Evolutionary conservation across 169 alveolate species (phyloP), one percentile per base, ranked within the genome.

Genomic region (Babesia gibsoni): DNA sequence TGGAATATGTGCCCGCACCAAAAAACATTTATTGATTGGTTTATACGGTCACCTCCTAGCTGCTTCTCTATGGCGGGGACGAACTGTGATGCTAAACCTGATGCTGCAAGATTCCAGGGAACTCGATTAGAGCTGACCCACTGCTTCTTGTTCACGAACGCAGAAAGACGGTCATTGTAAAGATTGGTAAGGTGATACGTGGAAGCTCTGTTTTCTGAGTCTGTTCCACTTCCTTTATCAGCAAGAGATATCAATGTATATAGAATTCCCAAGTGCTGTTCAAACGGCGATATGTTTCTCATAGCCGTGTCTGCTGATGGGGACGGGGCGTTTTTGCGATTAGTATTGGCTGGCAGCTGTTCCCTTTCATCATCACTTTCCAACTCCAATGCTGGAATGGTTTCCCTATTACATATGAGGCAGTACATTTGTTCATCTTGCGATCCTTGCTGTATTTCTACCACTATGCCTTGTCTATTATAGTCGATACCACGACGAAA

Each of bases 1-100:
- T 74, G 77, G 64, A 74, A 74, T 66, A 68, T 22, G 50, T 74
- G 84, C n/a, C 52, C 56, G 39, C 84, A 74, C 84, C 84, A 74
- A 27, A 33, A 74, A 30, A 74, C 79, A 14, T 22, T 53, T 5
- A 74, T 35, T 32, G 80, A 56, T 39, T 16, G 10, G 10, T 22
- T 9, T 45, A 8, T 36, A 10, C 23, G 22, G 36, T 5, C 35
- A 30, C 29, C n/a, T 36, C 25, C 12, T 4, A 42, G 25, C 18
- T 58, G 49, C 41, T 18, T 29, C 4, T 18, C n/a, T 39, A 53
- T 16, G 36, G 30, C 59, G 18, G 69, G 57, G 5, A 18, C 27
- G 25, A 43, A 5, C 52, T 46, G 64, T 22, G 77, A 8, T 4
- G 29, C 3, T 1, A 50, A 1, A 2, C 22, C 67, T 50, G 42